Evolutionary conservation across 2,329 filamentous ascomycete genomes (phyloP).

Genomic region (Colletotrichum eremochloae): DNA sequence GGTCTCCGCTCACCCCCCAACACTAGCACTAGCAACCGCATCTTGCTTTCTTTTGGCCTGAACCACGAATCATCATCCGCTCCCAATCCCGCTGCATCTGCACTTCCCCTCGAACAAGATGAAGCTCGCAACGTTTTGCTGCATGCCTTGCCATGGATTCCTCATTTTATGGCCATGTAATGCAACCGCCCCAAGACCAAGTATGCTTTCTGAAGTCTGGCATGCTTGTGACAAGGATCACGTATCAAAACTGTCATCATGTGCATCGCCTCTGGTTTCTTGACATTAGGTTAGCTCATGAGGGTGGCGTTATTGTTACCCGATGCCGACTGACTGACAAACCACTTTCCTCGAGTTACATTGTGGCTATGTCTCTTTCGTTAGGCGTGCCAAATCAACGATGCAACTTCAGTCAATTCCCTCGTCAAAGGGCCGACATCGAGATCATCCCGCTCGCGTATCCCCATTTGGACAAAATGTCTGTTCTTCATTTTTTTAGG

Average conservation of each 20-base stretch:
- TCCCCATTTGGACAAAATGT: conserved; percentile 31
- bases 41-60: conserved; percentile 32
- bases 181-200: conserved; percentile 31
- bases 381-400: conserved; percentile 17
- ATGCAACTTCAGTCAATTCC: conserved; percentile 15
- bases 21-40: conserved; percentile 34
- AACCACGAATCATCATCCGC: conserved; percentile 32
- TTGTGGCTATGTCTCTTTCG: conserved; percentile 12
- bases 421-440: conserved; percentile 18
- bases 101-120: conserved; percentile 30
- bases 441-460: conserved; percentile 17
- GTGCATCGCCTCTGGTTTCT: conserved; percentile 27
- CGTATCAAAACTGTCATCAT: conserved; percentile 15
- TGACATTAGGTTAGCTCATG: not conserved
- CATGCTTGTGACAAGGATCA: conserved; percentile 14
- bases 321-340: conserved; percentile 5
- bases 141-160: conserved; percentile 11
- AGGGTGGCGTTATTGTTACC: not conserved
- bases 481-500: conserved; percentile 27
- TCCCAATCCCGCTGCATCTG: conserved; percentile 29
- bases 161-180: conserved; percentile 17
- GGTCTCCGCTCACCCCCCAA: conserved; percentile 40
- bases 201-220: conserved; percentile 19
- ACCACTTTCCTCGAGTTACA: conserved; percentile 4
- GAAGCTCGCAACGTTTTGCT: conserved; percentile 24